A percentile compares a stretch with the other conserved stretches of the same genome.
Evolutionary conservation across 2,329 filamentous ascomycete species (phyloP).

Genomic region (Apiospora arundinis): DNA sequence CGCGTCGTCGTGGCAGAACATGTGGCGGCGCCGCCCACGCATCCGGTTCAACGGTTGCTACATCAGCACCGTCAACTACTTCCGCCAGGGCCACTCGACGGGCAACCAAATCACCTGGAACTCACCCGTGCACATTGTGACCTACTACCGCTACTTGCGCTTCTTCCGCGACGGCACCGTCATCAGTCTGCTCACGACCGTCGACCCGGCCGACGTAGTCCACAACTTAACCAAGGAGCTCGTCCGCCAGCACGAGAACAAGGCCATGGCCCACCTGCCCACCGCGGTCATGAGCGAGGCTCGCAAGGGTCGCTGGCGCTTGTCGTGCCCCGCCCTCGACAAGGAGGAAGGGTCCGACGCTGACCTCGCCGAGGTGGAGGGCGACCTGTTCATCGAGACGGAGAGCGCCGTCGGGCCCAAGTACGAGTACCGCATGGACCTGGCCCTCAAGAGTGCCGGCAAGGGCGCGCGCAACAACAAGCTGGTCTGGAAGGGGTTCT

Average conservation of each 20-base stretch:
- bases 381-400: constrained; percentile 82
- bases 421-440: constrained; percentile 85
- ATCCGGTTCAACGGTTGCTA: constrained; percentile 96
- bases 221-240: constrained; percentile 79
- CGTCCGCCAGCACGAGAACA: constrained; percentile 54
- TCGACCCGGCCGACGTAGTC: constrained; percentile 86
- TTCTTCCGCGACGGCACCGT: constrained; percentile 90
- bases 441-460: constrained; percentile 71
- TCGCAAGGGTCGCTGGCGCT: constrained; percentile 61
- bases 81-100: constrained; percentile 77
- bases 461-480: constrained; percentile 80
- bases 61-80: constrained; percentile 96
- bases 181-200: constrained; percentile 80
- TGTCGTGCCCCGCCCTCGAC: constrained; percentile 42
- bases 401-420: constrained; percentile 74
- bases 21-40: constrained; percentile 84
- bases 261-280: constrained; percentile 46
- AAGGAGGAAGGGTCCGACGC: constrained; percentile 34
- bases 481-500: constrained; percentile 86
- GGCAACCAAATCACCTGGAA: constrained; percentile 76
- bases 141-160: constrained; percentile 95
- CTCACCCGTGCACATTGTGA: constrained; percentile 90
- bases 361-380: constrained; percentile 55
- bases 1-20: constrained; percentile 62
- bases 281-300: constrained; percentile 71